phyloP scores from a whole-genome alignment of 148 eudicot species.

The Dysphania ambrosioides region DNA sequence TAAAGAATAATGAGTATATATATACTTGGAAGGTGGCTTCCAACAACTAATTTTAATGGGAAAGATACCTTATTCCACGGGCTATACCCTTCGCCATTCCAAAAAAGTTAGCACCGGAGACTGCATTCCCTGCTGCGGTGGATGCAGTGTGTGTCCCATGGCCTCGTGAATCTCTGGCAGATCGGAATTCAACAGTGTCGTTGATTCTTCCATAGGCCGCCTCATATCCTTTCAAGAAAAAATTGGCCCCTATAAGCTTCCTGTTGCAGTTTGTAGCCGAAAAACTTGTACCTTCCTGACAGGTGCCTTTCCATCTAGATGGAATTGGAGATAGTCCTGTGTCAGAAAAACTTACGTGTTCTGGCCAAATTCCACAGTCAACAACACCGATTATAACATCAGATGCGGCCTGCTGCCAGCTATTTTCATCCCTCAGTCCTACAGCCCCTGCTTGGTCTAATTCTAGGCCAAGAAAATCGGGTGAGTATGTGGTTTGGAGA shows the following conservation, averaged over 20 bases:
- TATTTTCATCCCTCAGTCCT: constrained; percentile 45
- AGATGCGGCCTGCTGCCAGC: constrained; percentile 25
- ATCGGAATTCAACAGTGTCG: constrained; percentile 40
- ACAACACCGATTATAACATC: constrained; percentile 58
- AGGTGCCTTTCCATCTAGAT: constrained; percentile 54
- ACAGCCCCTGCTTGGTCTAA: constrained; percentile 34
- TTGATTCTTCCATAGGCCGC: constrained; percentile 45
- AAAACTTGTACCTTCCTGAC: constrained; percentile 51
- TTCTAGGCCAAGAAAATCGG: constrained; percentile 57
- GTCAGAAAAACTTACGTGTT: constrained; percentile 49
- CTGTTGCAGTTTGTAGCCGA: constrained; percentile 47
- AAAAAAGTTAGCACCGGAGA: constrained; percentile 45
- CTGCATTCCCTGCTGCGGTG: constrained; percentile 53
- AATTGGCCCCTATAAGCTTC: constrained; percentile 57
- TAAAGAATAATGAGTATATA: background rate
- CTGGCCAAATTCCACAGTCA: constrained; percentile 79
- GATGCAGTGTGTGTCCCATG: constrained; percentile 79
- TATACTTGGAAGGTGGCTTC: background rate
- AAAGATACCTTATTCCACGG: constrained; percentile 45
- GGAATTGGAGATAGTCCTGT: constrained; percentile 45
- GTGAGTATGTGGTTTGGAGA: constrained; percentile 57
- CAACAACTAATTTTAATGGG: background rate
- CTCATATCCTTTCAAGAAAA: constrained; percentile 58
- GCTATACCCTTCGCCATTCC: constrained; percentile 58
- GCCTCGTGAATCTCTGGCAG: constrained; percentile 55